A percentile compares a stretch with the other conserved stretches of the same genome.
phyloP scores from a whole-genome alignment of 108 stramenopile species.

The Nitzschia putrida region DNA sequence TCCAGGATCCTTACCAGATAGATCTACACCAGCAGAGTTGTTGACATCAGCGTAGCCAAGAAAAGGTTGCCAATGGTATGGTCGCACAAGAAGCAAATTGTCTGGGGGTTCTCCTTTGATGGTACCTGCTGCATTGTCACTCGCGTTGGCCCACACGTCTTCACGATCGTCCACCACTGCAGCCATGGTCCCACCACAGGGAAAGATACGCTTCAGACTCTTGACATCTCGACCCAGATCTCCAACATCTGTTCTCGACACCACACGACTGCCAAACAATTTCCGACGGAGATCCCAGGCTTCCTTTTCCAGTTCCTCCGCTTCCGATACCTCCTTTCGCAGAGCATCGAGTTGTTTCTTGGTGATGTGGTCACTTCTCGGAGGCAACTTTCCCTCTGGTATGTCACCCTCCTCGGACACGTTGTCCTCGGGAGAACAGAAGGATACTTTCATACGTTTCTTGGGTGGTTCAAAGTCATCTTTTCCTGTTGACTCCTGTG shows the following conservation, averaged over 20 bases:
- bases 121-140: constrained; percentile 53
- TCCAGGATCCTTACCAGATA: constrained; percentile 39
- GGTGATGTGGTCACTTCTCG: constrained; percentile 20
- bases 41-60: constrained; percentile 84
- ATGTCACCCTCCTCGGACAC: neutral
- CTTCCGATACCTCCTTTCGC: constrained; percentile 46
- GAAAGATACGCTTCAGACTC: constrained; percentile 79
- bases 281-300: constrained; percentile 62
- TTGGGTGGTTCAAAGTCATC: constrained; percentile 14
- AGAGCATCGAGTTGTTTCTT: constrained; percentile 53
- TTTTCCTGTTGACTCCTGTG: neutral
- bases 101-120: constrained; percentile 81
- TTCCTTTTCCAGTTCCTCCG: constrained; percentile 63
- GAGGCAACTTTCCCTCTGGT: neutral
- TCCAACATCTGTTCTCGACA: constrained; percentile 83
- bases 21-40: constrained; percentile 76
- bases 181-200: constrained; percentile 84
- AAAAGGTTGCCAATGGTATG: constrained; percentile 85
- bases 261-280: constrained; percentile 84
- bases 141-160: constrained; percentile 90
- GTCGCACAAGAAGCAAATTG: constrained; percentile 73
- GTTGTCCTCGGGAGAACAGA: constrained; percentile 24
- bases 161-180: constrained; percentile 87
- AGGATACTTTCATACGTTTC: constrained; percentile 49
- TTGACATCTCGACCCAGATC: constrained; percentile 86